Conservation (phyloP, 768 basidiomycete genomes). For the Coprinellus micaceus region DNA sequence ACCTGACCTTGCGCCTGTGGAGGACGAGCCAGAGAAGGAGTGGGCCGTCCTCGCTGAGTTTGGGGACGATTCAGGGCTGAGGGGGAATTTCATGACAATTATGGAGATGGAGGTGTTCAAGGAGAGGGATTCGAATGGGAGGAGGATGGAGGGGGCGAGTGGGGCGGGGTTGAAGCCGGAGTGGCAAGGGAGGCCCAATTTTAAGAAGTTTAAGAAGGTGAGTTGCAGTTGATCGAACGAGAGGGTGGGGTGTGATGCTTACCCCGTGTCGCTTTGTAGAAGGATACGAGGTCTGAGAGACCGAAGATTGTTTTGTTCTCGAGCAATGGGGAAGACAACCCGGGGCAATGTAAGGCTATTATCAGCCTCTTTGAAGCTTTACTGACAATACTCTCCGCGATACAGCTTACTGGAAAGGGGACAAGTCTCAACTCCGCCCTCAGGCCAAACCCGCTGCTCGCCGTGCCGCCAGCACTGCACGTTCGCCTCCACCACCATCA, state of each 20-base stretch:
- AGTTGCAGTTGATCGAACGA: conserved; percentile 10
- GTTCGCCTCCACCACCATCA: too few relatives aligned
- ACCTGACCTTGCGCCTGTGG: conserved; percentile 48
- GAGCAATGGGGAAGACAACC: conserved; percentile 48
- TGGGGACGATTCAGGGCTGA: conserved; percentile 54
- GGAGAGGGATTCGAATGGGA: conserved; percentile 20
- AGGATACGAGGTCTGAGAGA: conserved; percentile 21
- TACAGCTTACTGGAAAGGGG: conserved; percentile 58
- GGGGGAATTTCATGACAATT: conserved; percentile 81
- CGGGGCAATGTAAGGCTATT: conserved; percentile 43
- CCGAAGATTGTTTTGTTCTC: conserved; percentile 49
- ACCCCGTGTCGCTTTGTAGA: conserved; percentile 18
- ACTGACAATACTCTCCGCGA: not conserved
- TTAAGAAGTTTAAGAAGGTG: conserved; percentile 81
- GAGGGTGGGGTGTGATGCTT: not conserved
- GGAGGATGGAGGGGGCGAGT: not conserved
- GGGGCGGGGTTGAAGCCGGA: conserved; percentile 25
- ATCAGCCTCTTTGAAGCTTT: not conserved
- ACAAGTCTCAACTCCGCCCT: conserved; percentile 19
- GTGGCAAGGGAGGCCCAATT: conserved; percentile 58
- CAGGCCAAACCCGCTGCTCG: conserved; percentile 12
- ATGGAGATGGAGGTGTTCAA: conserved; percentile 58
- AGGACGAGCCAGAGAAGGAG: conserved; percentile 42
- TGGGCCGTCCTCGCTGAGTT: conserved; percentile 66
- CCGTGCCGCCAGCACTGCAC: not conserved